Conservation (phyloP, 2,329 filamentous ascomycete genomes). For the Tolypocladium guangdongense region DNA sequence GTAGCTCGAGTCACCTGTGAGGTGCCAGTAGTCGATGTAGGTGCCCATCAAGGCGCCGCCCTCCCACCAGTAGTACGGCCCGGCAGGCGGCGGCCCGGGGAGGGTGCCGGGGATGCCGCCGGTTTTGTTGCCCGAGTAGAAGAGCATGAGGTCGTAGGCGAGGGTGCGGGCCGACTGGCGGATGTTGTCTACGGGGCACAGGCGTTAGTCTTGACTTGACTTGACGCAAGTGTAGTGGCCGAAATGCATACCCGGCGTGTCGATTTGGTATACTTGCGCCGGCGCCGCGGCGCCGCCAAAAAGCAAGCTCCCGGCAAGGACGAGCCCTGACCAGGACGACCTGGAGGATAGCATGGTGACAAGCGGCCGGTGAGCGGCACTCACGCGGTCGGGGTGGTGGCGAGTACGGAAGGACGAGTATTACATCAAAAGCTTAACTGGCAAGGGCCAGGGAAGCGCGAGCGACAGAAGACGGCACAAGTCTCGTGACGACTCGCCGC, state of each 20-base stretch:
- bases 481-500: not conserved
- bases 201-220: not conserved
- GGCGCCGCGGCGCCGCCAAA: constrained; percentile 9
- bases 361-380: not conserved
- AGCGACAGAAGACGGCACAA: not conserved
- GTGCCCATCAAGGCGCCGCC: constrained; percentile 58
- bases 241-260: constrained; percentile 15
- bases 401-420: not conserved
- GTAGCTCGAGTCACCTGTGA: constrained; percentile 53
- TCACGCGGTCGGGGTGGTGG: not conserved
- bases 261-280: constrained; percentile 19
- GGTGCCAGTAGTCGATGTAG: constrained; percentile 59
- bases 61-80: constrained; percentile 65
- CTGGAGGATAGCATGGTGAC: not conserved
- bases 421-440: too few species aligned
- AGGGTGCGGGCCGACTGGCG: constrained; percentile 33
- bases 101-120: constrained; percentile 45
- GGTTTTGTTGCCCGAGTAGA: constrained; percentile 39
- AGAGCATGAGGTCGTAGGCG: constrained; percentile 38
- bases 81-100: constrained; percentile 38
- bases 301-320: constrained; percentile 1
- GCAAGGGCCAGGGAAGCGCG: too few species aligned
- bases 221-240: not conserved
- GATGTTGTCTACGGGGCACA: constrained; percentile 28
- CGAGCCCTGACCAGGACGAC: not conserved